Evolutionary conservation across 495 filamentous ascomycete genomes (phyloP), one percentile per base, ranked within the genome.

Genomic region (Coniosporium apollinis): DNA sequence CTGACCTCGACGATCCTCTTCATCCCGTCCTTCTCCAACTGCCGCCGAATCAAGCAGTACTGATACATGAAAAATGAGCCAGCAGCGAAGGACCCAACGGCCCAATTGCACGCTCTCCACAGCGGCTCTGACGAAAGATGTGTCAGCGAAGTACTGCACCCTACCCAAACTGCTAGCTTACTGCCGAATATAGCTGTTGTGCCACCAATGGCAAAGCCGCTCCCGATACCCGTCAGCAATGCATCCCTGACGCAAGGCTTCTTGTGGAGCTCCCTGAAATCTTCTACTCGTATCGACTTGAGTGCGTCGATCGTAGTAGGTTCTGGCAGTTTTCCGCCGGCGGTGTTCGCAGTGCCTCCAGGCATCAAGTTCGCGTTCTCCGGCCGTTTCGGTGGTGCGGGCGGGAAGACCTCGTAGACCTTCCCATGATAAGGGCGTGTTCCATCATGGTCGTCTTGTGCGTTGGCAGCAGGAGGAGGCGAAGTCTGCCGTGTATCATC

Each of bases 231-330:
- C 1, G 75, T 72, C 48, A 96, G 57, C 37, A 93, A 58, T 11
- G 81, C 73, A 45, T 89, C 76, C 19, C 87, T 71, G 3, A 79
- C 76, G 57, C 89, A 94, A 14, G 87, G 89, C 41, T 71, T 64
- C 49, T 78, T 76, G 55, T 86, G 74, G 38, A 93, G 66, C 7
- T 70, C 67, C 18, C 72, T 61, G 36, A 85, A 76, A 50, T 93
- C 80, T 31, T 72, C 59, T 6, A 72, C 34, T 11, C 67, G 69
- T 33, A 94, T 72, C 15, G 67, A 69, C 26, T 71, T 68, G 16
- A 80, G 51, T 0, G 70, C 81, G 11, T 85, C 76, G 6, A 60
- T 57, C 28, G 92, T 44, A 10, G 65, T 59, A 3, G 62, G 44
- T 40, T 66, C 58, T 32, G 36, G 42, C 17, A 18, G 22, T 22